Percentiles rank a stretch among this genome's conserved stretches.
Conservation (phyloP, 2,329 filamentous ascomycete species). For the Epichloe typhina region DNA sequence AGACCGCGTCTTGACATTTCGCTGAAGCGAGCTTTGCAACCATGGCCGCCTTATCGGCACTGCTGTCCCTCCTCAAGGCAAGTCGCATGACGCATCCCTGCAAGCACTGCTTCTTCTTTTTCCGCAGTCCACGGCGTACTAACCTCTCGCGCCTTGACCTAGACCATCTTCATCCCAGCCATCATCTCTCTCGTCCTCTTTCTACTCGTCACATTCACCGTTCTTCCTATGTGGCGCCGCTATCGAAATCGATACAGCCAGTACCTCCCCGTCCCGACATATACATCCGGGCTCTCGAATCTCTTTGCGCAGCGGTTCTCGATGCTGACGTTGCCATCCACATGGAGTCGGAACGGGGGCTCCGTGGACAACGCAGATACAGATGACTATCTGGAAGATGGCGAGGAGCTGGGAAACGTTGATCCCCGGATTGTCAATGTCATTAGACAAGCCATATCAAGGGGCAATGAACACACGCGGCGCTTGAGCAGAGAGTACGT, state of each 20-base stretch:
- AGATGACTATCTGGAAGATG: conserved; percentile 29
- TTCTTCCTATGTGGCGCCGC: conserved; percentile 55
- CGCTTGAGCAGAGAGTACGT: conserved; percentile 63
- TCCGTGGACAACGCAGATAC: conserved; percentile 35
- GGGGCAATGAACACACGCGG: conserved; percentile 35
- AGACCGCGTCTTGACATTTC: not conserved
- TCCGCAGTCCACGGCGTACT: not conserved
- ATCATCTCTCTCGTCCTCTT: conserved; percentile 58
- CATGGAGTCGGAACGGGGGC: conserved; percentile 32
- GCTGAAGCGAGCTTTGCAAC: not conserved
- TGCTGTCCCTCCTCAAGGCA: conserved; percentile 23
- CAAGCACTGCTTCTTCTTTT: not conserved
- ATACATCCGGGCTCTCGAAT: conserved; percentile 40
- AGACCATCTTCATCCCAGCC: conserved; percentile 61
- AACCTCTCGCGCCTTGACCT: conserved; percentile 9
- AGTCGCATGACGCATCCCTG: conserved; percentile 6
- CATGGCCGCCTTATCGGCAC: conserved; percentile 2
- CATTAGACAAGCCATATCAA: conserved; percentile 20
- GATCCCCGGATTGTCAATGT: conserved; percentile 33
- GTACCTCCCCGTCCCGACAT: conserved; percentile 55
- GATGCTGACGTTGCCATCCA: conserved; percentile 24
- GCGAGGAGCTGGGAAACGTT: conserved; percentile 54
- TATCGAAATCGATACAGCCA: conserved; percentile 60
- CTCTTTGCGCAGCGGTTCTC: conserved; percentile 26
- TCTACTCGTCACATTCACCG: conserved; percentile 48